Evolutionary conservation across 306 rosid genomes (phyloP).

Genomic region (Vicia sativa): DNA sequence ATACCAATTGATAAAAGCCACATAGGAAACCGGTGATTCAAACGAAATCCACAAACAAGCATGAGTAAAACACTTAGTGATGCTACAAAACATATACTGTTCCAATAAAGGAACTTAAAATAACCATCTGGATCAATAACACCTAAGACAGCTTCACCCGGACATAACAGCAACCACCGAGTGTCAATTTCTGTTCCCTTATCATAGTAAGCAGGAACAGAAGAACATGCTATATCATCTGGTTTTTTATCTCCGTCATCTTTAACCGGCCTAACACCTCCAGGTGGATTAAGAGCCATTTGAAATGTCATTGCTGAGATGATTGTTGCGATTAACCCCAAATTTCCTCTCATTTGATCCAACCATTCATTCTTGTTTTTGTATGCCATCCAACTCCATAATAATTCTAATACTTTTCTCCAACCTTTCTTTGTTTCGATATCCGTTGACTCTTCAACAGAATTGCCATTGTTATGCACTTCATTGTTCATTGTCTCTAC

Average conservation of each 20-base stretch:
- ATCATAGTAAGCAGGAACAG: too few relatives aligned
- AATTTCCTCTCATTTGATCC: conserved; percentile 8
- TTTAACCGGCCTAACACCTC: not conserved
- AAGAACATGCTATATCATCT: too few relatives aligned
- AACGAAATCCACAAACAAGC: conserved; percentile 28
- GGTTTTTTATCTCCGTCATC: too few relatives aligned
- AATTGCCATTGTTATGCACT: not conserved
- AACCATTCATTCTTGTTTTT: not conserved
- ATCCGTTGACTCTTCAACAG: not conserved
- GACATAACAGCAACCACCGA: not conserved
- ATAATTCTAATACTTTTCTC: not conserved
- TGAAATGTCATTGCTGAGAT: conserved; percentile 34
- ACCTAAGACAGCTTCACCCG: conserved; percentile 13
- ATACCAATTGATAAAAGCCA: conserved; percentile 12
- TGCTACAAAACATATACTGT: conserved; percentile 19
- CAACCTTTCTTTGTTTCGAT: not conserved
- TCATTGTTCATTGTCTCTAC: not conserved
- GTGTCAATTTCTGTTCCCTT: too few relatives aligned
- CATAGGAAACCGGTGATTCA: not conserved
- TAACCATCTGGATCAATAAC: accelerated
- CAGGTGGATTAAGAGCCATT: not conserved
- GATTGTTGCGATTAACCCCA: not conserved
- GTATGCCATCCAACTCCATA: not conserved
- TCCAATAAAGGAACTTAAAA: not conserved
- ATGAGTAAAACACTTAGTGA: not conserved